Conservation (phyloP, 148 eudicot species). For the Dianthus caryophyllus region DNA sequence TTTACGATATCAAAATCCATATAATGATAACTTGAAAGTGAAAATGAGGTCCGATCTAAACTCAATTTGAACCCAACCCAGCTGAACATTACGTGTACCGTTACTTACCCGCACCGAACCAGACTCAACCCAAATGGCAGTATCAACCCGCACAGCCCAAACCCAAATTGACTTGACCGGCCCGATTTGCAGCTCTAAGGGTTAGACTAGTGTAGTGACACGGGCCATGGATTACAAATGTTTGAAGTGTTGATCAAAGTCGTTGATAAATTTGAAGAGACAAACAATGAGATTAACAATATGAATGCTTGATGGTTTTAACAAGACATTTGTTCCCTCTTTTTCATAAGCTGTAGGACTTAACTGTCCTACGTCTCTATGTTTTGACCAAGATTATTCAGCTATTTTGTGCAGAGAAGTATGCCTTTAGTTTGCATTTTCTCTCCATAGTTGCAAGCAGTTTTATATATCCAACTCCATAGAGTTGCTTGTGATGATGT, state of each 20-base stretch:
- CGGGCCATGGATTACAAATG: not conserved
- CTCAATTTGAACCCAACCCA: no score
- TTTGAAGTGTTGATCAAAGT: not conserved
- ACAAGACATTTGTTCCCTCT: not conserved
- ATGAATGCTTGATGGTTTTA: not conserved
- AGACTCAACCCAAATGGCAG: no score
- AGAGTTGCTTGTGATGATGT: not conserved
- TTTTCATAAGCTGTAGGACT: not conserved
- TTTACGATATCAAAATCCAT: no score
- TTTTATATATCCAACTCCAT: not conserved
- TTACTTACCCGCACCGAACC: no score
- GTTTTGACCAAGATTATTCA: not conserved
- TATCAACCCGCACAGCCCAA: no score
- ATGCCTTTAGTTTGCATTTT: not conserved
- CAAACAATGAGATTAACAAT: not conserved
- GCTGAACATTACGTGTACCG: no score
- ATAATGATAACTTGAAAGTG: no score
- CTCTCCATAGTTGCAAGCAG: not conserved
- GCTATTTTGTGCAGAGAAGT: not conserved
- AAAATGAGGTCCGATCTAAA: no score
- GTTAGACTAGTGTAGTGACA: not conserved
- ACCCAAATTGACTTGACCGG: no score
- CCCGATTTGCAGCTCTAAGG: not conserved
- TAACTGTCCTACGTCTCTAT: not conserved
- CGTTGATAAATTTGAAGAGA: no score